Percentiles rank a stretch among this genome's conserved stretches.
These are phyloP conservation scores for Amyloporia xantha DNA, from an alignment of 768 basidiomycete species.

Conservation along the genomic window DNA sequence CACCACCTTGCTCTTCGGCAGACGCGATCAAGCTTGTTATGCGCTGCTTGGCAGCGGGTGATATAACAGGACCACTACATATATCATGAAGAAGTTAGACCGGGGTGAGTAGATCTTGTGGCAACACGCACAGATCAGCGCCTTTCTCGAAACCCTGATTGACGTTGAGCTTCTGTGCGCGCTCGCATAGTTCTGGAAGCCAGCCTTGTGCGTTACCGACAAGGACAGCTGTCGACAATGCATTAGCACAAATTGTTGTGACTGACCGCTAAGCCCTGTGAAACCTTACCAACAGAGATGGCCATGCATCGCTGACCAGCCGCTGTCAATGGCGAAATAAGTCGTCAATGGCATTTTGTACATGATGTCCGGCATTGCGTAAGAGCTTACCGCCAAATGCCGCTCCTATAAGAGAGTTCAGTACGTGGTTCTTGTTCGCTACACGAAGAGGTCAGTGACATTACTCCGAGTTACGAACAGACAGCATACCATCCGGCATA, in stretches of 20 bases:
- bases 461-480: not conserved
- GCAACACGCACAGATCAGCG: constrained; percentile 64
- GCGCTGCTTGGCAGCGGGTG: constrained; percentile 74
- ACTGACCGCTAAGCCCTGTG: not conserved
- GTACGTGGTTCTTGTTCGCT: constrained; percentile 88
- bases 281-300: constrained; percentile 73
- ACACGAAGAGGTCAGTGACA: constrained; percentile 19
- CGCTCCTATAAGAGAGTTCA: constrained; percentile 90
- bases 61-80: constrained; percentile 68
- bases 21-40: constrained; percentile 72
- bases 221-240: constrained; percentile 59
- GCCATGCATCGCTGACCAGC: constrained; percentile 99
- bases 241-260: not conserved
- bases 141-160: constrained; percentile 86
- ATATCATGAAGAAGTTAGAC: not conserved
- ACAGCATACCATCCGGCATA: constrained; percentile 82
- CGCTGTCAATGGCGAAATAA: constrained; percentile 36
- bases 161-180: constrained; percentile 73
- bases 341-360: too few relatives aligned
- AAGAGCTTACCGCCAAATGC: constrained; percentile 71
- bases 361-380: not conserved
- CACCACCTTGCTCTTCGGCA: constrained; percentile 74
- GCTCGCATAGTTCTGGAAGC: constrained; percentile 82
- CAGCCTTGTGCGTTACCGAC: constrained; percentile 77
- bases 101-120: not conserved